Conservation (phyloP, 2,329 filamentous ascomycete species). For the Claviceps citrina region DNA sequence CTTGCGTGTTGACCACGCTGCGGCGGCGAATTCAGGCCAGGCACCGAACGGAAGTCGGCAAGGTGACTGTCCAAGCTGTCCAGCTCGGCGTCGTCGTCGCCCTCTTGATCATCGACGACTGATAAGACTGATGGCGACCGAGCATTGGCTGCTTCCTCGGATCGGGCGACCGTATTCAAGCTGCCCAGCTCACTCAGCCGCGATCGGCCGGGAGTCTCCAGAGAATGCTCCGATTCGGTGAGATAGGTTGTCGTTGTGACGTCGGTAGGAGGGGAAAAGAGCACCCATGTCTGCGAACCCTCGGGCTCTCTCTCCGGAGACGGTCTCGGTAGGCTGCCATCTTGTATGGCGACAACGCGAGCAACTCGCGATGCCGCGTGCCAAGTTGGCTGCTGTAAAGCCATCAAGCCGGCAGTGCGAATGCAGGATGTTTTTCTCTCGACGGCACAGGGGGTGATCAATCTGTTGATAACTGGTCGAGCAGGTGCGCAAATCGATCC, state of each 20-base stretch:
- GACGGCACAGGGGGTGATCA: neutral
- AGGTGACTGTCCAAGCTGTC: slow-evolving; percentile 89
- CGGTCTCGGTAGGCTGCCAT: slow-evolving; percentile 15
- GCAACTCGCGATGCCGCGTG: slow-evolving; percentile 34
- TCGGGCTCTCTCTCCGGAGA: slow-evolving; percentile 30
- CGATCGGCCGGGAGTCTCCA: slow-evolving; percentile 54
- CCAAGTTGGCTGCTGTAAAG: slow-evolving; percentile 45
- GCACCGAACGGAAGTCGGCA: slow-evolving; percentile 63
- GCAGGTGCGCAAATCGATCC: neutral
- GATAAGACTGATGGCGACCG: slow-evolving; percentile 23
- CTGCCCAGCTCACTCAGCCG: slow-evolving; percentile 70
- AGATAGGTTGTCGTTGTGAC: slow-evolving; percentile 48
- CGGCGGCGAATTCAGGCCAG: slow-evolving; percentile 16
- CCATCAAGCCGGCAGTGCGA: slow-evolving; percentile 23
- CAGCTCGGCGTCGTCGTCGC: slow-evolving; percentile 60
- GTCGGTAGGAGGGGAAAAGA: slow-evolving; percentile 68
- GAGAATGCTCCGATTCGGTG: slow-evolving; percentile 49
- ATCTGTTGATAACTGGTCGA: neutral
- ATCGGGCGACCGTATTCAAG: slow-evolving; percentile 51
- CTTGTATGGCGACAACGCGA: slow-evolving; percentile 25
- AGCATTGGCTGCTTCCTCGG: slow-evolving; percentile 33
- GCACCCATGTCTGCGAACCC: slow-evolving; percentile 85
- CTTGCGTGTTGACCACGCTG: slow-evolving; percentile 30
- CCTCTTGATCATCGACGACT: slow-evolving; percentile 21
- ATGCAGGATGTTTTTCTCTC: neutral